Conservation (phyloP, 768 basidiomycete genomes). For the Piloderma croceum region DNA sequence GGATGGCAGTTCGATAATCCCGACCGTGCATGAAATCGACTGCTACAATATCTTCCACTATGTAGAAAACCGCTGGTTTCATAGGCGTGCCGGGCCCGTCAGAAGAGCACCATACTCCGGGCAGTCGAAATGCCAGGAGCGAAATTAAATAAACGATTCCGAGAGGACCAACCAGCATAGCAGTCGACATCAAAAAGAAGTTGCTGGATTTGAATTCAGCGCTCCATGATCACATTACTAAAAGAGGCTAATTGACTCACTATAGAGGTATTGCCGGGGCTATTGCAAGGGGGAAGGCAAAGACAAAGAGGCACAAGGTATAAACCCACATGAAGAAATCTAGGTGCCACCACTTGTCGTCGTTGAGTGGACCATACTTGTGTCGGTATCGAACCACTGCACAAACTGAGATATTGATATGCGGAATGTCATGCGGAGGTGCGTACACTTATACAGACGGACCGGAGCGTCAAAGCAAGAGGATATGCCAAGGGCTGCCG, state of each 20-base stretch:
- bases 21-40: conserved; percentile 27
- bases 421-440: neutral
- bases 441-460: conserved; percentile 25
- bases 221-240: neutral
- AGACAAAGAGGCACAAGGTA: conserved; percentile 23
- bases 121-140: conserved; percentile 19
- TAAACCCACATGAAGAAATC: conserved; percentile 32
- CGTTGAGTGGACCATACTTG: conserved; percentile 23
- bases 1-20: conserved; percentile 18
- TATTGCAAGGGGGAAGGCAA: conserved; percentile 25
- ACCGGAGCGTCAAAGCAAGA: conserved; percentile 28
- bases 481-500: conserved; percentile 25
- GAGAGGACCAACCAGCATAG: conserved; percentile 27
- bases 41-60: conserved; percentile 26
- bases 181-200: conserved; percentile 29
- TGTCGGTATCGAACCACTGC: conserved; percentile 18
- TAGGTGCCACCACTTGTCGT: conserved; percentile 26
- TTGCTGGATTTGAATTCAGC: conserved; percentile 12
- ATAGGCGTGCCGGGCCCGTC: conserved; percentile 23
- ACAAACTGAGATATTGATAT: neutral
- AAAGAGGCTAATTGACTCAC: conserved; percentile 9
- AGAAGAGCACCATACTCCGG: conserved; percentile 25
- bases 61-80: conserved; percentile 29
- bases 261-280: conserved; percentile 23
- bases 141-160: conserved; percentile 25